Evolutionary conservation across 805 yeast species (phyloP), one percentile per base, ranked within the genome.

Genomic region (Zygoascus ofunaensis): DNA sequence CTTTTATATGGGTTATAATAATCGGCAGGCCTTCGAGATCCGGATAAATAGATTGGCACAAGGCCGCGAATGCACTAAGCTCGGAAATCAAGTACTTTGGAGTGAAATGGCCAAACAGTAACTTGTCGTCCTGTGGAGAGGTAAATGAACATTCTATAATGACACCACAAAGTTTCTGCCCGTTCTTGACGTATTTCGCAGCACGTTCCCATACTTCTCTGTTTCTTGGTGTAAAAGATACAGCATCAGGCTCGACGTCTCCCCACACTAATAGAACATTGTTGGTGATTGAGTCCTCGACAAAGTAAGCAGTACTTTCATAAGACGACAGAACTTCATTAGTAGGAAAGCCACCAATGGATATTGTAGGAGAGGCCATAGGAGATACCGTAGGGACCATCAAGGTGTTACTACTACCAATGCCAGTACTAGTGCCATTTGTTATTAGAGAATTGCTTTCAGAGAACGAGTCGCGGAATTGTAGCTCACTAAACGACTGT

Each of bases 31-130:
- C 70, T 22, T 57, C 48, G 32, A 79, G 63, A 5, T 37, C 24
- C 17, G 40, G 21, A 12, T 39, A 26, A 49, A 51, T 15, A 58
- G 49, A 14, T 72, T 52, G 2, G 23, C 44, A 3, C 49, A 44
- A 37, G 21, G 23, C 19, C 26, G 53, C 15, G 34, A 61, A 52
- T 40, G 42, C 39, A 35, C 43, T 37, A 14, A 89, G 63, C 55
- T 86, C 95, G 4, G 63, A 56, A 10, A 83, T 69, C 23, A 87
- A 60, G 51, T 73, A 72, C 2, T 60, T 53, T 3, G 96, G 94
- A 10, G 82, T 79, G 62, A 87, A 57, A 62, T 87, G 97, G 2
- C 97, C 97, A 58, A 77, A 87, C 21, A 86, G 55, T 2, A 75
- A 71, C 4, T 70, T 69, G 7, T 65, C 61, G 1, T 68, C 65